Percentiles rank a stretch among this genome's conserved stretches.
phyloP scores from a whole-genome alignment of 2,329 filamentous ascomycete species.

The Neofusicoccum ribis region DNA sequence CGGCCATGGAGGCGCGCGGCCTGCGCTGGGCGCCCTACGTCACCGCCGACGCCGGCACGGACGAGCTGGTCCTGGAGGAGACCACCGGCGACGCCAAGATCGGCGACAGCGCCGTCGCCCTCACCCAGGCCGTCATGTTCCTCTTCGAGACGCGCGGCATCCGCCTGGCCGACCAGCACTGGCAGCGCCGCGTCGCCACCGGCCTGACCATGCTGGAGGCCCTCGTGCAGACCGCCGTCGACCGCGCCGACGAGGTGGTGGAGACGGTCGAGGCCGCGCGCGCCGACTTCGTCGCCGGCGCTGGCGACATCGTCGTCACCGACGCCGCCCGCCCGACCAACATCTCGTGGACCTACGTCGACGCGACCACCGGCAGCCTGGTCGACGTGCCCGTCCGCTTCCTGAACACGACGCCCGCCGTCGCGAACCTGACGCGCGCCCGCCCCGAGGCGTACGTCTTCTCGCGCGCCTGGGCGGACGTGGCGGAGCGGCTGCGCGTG shows the following conservation, averaged over 20 bases:
- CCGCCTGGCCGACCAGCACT: conserved; percentile 36
- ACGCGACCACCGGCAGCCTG: conserved; percentile 17
- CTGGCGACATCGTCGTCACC: conserved; percentile 25
- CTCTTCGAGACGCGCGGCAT: conserved; percentile 40
- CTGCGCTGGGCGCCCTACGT: conserved; percentile 38
- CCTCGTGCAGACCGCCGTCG: conserved; percentile 36
- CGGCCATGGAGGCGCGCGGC: conserved; percentile 28
- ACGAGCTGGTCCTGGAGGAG: conserved; percentile 31
- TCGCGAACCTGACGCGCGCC: conserved; percentile 24
- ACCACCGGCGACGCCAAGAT: conserved; percentile 39
- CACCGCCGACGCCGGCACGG: conserved; percentile 26
- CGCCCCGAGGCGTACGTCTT: conserved; percentile 29
- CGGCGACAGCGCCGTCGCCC: conserved; percentile 39
- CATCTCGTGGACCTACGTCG: conserved; percentile 23
- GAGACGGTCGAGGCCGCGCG: conserved; percentile 30
- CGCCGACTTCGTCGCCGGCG: conserved; percentile 23
- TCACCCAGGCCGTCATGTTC: conserved; percentile 37
- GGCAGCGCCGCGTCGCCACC: conserved; percentile 34
- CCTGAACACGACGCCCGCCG: conserved; percentile 23
- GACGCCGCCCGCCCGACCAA: conserved; percentile 24
- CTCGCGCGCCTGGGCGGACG: conserved; percentile 26
- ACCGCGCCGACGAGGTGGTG: conserved; percentile 30
- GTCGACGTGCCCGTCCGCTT: conserved; percentile 22
- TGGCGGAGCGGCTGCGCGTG: conserved; percentile 25
- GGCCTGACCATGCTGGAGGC: conserved; percentile 36